Base-by-base conservation (phyloP, 2,329 filamentous ascomycete genomes). In the Pseudocercospora eumusae region DNA sequence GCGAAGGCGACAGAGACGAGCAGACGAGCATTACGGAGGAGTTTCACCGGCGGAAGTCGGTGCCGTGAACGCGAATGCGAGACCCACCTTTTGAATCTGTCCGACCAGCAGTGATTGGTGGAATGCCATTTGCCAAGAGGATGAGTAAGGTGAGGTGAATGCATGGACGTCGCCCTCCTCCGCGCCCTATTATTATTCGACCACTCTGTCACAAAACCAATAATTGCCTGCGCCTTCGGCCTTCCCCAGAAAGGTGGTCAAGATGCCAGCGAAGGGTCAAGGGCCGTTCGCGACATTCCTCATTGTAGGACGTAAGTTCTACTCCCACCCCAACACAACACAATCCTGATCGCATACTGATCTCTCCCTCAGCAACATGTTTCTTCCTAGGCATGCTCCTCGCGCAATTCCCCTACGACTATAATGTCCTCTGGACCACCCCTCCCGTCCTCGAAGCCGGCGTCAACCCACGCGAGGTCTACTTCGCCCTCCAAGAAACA, bases 351-450 rank as follows among this genome's bases (percentile, higher is more conserved):
- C 28, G 15, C 55, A 28, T 63, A 49, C 63, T 68, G 50, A 61
- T 55, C 54, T 57, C 40, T 60, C 28, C 56, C 31, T 49, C 68
- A 82, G 81, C 81, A 64, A 92, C 90, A 68, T 96, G 91, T 78
- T 99, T 99, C 86, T 96, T 98, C 85, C 89, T 99, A 67, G 95
- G 95, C 71, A 92, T 98, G 77, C 88, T 99, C 78, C 99, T 98
- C 85, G 92, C 92, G 71, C 88, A 88, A 66, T 96, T 98, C 79
- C 93, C 95, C 64, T 99, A 98, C 83, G 95, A 96, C 82, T 95
- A 92, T 80, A 89, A 91, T 63, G 88, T 95, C 66, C 88, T 96
- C 58, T 96, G 91, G 84, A 89, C 88, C 56, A 86, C 86, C 28
- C 86, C 85, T 45, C 55, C 68, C 36, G 25, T 59, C 13, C 21